Evolutionary conservation across 495 filamentous ascomycete genomes (phyloP), one percentile per base, ranked within the genome.

Genomic region (Neurospora hispaniola): DNA sequence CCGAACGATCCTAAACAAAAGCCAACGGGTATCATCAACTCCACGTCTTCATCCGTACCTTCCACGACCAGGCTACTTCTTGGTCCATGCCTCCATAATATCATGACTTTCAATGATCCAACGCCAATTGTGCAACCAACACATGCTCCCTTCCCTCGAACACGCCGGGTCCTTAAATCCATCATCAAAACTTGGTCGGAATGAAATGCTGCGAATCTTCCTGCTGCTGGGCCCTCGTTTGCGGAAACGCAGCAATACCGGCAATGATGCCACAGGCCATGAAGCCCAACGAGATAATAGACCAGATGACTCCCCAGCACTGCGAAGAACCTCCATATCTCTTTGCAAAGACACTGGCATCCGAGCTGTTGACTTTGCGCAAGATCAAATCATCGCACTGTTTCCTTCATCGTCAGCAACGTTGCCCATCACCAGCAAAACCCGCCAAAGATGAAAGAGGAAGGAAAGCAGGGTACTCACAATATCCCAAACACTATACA

Each of bases 401-500:
- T 40, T n/a, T 23, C 54, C 54, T 48, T 76, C 43, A 38, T 5
- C 5, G 4, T 38, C 35, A 38, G 35, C 35, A n/a, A n/a, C n/a
- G n/a, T n/a, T n/a, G n/a, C n/a, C n/a, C n/a, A n/a, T n/a, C n/a
- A n/a, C n/a, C n/a, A n/a, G n/a, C n/a, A n/a, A n/a, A n/a, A n/a
- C n/a, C n/a, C n/a, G n/a, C n/a, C n/a, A n/a, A n/a, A n/a, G n/a
- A n/a, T n/a, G n/a, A n/a, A n/a, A n/a, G n/a, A n/a, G n/a, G n/a
- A n/a, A n/a, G n/a, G n/a, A n/a, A n/a, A 20, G 42, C 23, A 23
- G 73, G 35, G 4, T 38, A 82, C 89, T 82, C 79, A 91, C 89
- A 79, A 94, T 94, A 88, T 94, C 92, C 92, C 92, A 94, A 39
- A 92, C 91, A 75, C 89, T 91, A 77, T 94, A 94, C 12, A 93